Conservation (phyloP, 2,329 filamentous ascomycete genomes). For the Colletotrichum sp. region DNA sequence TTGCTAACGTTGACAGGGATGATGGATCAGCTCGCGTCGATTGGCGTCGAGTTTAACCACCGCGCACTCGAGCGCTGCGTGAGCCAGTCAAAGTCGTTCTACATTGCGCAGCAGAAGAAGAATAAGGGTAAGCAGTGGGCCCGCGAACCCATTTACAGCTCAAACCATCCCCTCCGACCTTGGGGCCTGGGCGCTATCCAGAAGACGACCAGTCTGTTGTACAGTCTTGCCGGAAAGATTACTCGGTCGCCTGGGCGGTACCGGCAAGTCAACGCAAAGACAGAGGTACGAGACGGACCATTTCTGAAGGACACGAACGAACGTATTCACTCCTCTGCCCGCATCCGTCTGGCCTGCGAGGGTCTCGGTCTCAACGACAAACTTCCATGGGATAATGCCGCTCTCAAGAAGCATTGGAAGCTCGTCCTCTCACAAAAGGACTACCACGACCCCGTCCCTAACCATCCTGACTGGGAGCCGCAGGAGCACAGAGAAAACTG, state of each 20-base stretch:
- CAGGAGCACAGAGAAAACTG: slow-evolving; percentile 24
- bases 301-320: slow-evolving; percentile 60
- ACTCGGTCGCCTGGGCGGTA: slow-evolving; percentile 54
- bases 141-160: slow-evolving; percentile 49
- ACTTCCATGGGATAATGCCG: slow-evolving; percentile 49
- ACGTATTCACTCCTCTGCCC: slow-evolving; percentile 58
- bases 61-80: slow-evolving; percentile 46
- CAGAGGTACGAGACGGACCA: slow-evolving; percentile 35
- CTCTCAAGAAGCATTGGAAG: slow-evolving; percentile 49
- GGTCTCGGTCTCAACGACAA: slow-evolving; percentile 56
- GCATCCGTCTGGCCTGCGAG: slow-evolving; percentile 55
- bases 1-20: slow-evolving; percentile 44
- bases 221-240: slow-evolving; percentile 47
- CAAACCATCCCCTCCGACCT: slow-evolving; percentile 51
- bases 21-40: slow-evolving; percentile 59
- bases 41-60: slow-evolving; percentile 55
- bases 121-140: slow-evolving; percentile 43
- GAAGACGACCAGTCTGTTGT: slow-evolving; percentile 43
- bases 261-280: slow-evolving; percentile 46
- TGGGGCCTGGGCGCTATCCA: slow-evolving; percentile 54
- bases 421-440: slow-evolving; percentile 38
- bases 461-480: slow-evolving; percentile 36
- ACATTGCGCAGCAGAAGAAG: slow-evolving; percentile 27
- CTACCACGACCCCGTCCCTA: slow-evolving; percentile 39
- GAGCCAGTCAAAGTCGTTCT: slow-evolving; percentile 27